Base-by-base conservation (phyloP, 768 basidiomycete genomes). In the Gyrodon lividus region DNA sequence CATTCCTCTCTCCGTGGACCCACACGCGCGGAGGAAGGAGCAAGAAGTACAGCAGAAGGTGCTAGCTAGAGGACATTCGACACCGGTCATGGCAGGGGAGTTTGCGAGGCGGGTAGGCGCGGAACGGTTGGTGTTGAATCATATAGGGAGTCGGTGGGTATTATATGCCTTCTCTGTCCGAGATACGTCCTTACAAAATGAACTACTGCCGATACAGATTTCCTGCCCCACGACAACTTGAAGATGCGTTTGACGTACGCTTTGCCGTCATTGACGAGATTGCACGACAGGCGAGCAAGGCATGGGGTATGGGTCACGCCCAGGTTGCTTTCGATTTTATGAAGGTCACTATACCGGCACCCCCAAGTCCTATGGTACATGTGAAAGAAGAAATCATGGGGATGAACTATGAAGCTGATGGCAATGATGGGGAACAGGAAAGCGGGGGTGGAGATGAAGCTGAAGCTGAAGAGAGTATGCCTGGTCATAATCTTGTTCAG, bases 11-110 rank as follows among this genome's bases (percentile, higher is more conserved):
- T 59, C 73, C 43, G 75, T 87, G 48, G 83, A 84, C 63, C 69
- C 73, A 8, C 72, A 69, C 30, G 70, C 78, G 26, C 76, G 64
- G 47, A 74, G 77, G 47, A 72, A 72, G 23, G 70, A 65, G 2
- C 70, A 71, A 43, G 72, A 68, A 48, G 71, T 83, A 31, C 54
- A 67, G 55, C 66, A 75, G 51, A 85, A 79, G 52, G 77, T 82
- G 0, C 69, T 82, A n/a, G 72, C 73, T 23, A 77, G 83, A 42
- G 91, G 92, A 0, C 92, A 94, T 62, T 92, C 89, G 13, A 83
- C 85, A 0, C 86, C 91, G 4, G 73, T 71, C 30, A 87, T 87
- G 80, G 92, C 90, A 2, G 92, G 91, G 7, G 70, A 64, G 14
- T 92, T 92, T 61, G 89, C 91, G 5, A 81, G 75, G 50, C 62